phyloP scores from a whole-genome alignment of 257 asterid species.

The Marsdenia floribunda region DNA sequence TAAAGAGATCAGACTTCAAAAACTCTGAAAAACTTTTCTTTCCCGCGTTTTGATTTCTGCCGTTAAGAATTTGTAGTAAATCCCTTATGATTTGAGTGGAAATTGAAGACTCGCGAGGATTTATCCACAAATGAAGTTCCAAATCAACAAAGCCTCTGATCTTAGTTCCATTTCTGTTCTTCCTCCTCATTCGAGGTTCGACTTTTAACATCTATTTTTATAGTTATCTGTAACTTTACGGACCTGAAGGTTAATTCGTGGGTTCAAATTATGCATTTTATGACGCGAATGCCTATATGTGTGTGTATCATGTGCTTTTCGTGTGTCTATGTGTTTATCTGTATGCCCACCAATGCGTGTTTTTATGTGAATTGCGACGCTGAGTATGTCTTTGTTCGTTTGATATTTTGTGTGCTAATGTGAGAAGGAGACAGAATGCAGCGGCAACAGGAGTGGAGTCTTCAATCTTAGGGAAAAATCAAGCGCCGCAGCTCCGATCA shows the following conservation, averaged over 20 bases:
- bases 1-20: background rate
- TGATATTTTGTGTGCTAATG: conserved; percentile 5
- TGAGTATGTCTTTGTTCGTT: conserved; percentile 4
- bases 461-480: conserved; percentile 53
- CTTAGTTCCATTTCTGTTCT: conserved; percentile 90
- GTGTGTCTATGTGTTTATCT: background rate
- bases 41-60: background rate
- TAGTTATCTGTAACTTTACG: background rate
- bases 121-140: conserved; percentile 59
- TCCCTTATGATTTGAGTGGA: background rate
- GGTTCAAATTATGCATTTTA: background rate
- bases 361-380: background rate
- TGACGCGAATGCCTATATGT: background rate
- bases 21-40: background rate
- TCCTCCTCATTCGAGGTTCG: conserved; percentile 85
- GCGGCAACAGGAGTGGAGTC: conserved; percentile 49
- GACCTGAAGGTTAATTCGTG: background rate
- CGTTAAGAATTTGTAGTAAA: background rate
- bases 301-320: background rate
- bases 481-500: conserved; percentile 37
- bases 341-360: background rate
- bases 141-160: conserved; percentile 84
- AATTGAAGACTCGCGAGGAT: background rate
- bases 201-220: background rate
- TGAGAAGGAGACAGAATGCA: conserved; percentile 49